These are phyloP conservation scores for Aquilaria malaccensis DNA, from an alignment of 345 rosid species.

Conservation along the genomic window DNA sequence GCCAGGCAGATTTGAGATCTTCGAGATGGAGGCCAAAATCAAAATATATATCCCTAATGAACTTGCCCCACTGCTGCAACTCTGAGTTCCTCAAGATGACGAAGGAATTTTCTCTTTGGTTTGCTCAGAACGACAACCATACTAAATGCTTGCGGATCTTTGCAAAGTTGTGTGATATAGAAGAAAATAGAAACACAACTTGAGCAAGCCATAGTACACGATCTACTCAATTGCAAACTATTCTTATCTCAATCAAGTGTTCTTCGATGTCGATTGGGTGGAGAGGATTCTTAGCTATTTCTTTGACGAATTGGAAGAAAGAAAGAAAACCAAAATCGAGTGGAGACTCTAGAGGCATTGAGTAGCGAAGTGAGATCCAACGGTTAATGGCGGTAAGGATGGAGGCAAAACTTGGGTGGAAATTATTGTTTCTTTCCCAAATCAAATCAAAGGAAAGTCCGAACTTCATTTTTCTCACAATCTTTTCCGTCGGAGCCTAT, in stretches of 20 bases:
- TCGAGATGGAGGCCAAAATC: conserved; percentile 83
- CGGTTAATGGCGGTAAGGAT: no score
- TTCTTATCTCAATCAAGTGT: conserved; percentile 80
- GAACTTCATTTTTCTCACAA: no score
- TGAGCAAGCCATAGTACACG: conserved; percentile 79
- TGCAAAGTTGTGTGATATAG: conserved; percentile 49
- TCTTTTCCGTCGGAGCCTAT: no score
- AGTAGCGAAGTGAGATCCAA: background rate
- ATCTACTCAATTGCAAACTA: conserved; percentile 85
- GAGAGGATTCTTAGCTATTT: conserved; percentile 74
- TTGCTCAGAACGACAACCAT: conserved; percentile 72
- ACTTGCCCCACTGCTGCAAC: conserved; percentile 79
- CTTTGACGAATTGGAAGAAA: conserved; percentile 42
- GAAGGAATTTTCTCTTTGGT: conserved; percentile 72
- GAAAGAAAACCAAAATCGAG: conserved; percentile 21
- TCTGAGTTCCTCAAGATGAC: conserved; percentile 85
- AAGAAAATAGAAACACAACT: conserved; percentile 78
- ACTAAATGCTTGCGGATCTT: conserved; percentile 59
- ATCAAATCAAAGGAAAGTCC: no score
- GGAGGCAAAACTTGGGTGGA: no score
- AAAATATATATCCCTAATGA: conserved; percentile 59
- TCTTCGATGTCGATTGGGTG: conserved; percentile 85
- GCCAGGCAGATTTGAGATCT: conserved; percentile 86
- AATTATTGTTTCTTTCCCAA: no score
- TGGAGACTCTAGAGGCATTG: conserved; percentile 15